Conservation (phyloP, 1,139 yeast species). For the Barnettozyma hawaiiensis region DNA sequence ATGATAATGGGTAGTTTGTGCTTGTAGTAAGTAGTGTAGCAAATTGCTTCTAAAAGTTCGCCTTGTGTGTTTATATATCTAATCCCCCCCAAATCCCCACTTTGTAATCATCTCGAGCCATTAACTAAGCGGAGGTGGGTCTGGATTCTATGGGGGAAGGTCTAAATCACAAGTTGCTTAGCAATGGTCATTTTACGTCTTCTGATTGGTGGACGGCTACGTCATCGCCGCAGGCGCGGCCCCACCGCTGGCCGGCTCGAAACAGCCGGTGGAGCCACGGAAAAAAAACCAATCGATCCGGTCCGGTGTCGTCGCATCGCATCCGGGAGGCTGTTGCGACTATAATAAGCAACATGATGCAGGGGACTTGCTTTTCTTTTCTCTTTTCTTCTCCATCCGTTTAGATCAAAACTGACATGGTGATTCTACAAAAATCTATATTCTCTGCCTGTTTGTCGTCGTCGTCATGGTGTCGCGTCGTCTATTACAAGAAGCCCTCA, state of each 20-base stretch:
- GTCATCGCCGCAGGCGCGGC: too few species aligned
- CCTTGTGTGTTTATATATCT: neutral
- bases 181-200: neutral
- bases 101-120: neutral
- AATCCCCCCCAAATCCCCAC: conserved; percentile 1
- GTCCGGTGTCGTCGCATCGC: too few species aligned
- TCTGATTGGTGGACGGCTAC: conserved; percentile 3
- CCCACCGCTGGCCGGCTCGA: too few species aligned
- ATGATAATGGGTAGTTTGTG: too few species aligned
- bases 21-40: neutral
- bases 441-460: too few species aligned
- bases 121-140: neutral
- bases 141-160: neutral
- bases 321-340: too few species aligned
- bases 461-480: neutral
- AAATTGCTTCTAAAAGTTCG: neutral
- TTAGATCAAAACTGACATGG: neutral
- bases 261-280: neutral
- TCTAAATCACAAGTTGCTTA: neutral
- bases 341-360: too few species aligned
- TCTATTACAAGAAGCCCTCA: conserved; percentile 3
- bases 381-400: too few species aligned
- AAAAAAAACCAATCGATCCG: neutral
- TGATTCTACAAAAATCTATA: neutral
- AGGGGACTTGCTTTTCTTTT: too few species aligned